Evolutionary conservation across 1,284 basidiomycete genomes (phyloP).

Genomic region (Puccinia coronata): DNA sequence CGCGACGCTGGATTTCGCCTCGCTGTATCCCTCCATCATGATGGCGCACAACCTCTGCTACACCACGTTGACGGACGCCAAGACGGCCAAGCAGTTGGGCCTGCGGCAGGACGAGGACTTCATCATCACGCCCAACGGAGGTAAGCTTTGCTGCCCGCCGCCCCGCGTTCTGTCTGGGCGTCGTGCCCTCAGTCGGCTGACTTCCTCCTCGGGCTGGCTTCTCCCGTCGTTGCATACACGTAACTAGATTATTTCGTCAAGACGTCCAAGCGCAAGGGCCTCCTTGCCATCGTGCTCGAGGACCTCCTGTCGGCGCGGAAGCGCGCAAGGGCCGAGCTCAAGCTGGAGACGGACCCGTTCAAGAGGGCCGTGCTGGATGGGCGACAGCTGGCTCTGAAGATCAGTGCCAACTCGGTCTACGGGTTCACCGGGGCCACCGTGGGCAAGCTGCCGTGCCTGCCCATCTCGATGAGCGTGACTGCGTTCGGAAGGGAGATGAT

Average conservation of each 20-base stretch:
- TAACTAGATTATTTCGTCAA: constrained; percentile 86
- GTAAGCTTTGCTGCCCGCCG: neutral
- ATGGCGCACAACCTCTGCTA: constrained; percentile 98
- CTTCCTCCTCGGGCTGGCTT: neutral
- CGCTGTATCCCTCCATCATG: constrained; percentile 97
- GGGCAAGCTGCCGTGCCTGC: constrained; percentile 86
- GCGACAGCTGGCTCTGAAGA: constrained; percentile 90
- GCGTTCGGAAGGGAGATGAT: constrained; percentile 97
- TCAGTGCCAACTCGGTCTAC: constrained; percentile 95
- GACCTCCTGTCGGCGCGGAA: constrained; percentile 88
- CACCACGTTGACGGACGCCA: constrained; percentile 80
- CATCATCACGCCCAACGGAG: constrained; percentile 73
- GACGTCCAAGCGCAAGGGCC: constrained; percentile 72
- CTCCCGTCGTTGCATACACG: too few relatives aligned
- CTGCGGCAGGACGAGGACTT: constrained; percentile 84
- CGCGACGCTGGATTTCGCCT: constrained; percentile 94
- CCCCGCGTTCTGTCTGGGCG: neutral
- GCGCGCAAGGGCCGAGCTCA: constrained; percentile 85
- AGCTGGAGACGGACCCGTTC: constrained; percentile 92
- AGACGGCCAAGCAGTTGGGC: constrained; percentile 72
- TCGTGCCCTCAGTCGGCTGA: neutral
- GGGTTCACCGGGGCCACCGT: constrained; percentile 94
- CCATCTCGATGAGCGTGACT: constrained; percentile 89
- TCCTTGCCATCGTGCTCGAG: constrained; percentile 86
- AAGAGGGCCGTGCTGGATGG: constrained; percentile 91